phyloP scores from a whole-genome alignment of 1,139 yeast species.

The Lodderomyces oxycetoniae region DNA sequence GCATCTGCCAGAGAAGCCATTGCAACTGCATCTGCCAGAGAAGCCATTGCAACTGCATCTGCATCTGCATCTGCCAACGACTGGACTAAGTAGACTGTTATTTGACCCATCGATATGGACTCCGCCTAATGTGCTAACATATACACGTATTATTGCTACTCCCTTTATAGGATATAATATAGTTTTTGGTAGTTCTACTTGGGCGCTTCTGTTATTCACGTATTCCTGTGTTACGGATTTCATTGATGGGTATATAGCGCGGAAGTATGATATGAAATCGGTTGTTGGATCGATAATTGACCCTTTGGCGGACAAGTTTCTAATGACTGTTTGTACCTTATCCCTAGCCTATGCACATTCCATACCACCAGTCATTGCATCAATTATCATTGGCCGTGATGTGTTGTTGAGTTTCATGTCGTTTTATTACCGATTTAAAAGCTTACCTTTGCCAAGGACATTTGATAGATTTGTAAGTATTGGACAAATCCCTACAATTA shows the following conservation, averaged over 20 bases:
- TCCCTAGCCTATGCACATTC: constrained; percentile 67
- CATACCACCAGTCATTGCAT: constrained; percentile 66
- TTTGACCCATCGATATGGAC: constrained; percentile 31
- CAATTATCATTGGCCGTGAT: constrained; percentile 80
- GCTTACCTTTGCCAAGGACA: constrained; percentile 76
- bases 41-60: no score
- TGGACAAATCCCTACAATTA: constrained; percentile 58
- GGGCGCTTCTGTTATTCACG: constrained; percentile 69
- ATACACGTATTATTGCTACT: constrained; percentile 71
- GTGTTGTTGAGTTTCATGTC: constrained; percentile 72
- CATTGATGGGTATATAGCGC: constrained; percentile 86
- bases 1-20: no score
- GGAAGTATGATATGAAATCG: constrained; percentile 70
- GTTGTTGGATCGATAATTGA: constrained; percentile 88
- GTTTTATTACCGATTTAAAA: constrained; percentile 62
- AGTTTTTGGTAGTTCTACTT: constrained; percentile 51
- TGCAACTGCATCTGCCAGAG: no score
- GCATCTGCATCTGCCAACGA: no score
- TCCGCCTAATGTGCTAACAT: constrained; percentile 77
- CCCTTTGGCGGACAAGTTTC: constrained; percentile 90
- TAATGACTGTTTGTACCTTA: constrained; percentile 82
- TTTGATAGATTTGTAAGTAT: constrained; percentile 62
- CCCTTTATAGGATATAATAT: constrained; percentile 82
- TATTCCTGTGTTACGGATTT: constrained; percentile 90
- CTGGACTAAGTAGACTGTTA: no score